Conservation (phyloP, 208 protist species). For the Porcisia deanei region DNA sequence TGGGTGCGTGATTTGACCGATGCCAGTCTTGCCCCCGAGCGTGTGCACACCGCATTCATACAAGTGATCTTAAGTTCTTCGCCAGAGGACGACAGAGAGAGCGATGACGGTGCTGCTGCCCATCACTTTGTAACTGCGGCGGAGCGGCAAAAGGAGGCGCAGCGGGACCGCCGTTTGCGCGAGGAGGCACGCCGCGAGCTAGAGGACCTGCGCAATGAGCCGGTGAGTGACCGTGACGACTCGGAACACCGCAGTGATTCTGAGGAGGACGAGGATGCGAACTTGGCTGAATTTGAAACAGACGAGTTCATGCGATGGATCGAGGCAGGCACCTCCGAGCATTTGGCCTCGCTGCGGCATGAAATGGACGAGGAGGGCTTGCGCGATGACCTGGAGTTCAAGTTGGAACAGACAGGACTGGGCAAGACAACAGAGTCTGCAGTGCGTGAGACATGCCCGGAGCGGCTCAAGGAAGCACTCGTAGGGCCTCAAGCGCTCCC, state of each 20-base stretch:
- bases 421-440: slow-evolving; percentile 40
- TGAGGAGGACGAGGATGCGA: slow-evolving; percentile 38
- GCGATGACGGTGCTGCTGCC: slow-evolving; percentile 7
- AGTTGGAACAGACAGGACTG: slow-evolving; percentile 68
- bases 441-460: slow-evolving; percentile 55
- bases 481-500: slow-evolving; percentile 50
- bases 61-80: slow-evolving; percentile 70
- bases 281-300: slow-evolving; percentile 34
- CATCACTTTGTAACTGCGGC: slow-evolving; percentile 54
- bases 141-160: slow-evolving; percentile 52
- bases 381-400: slow-evolving; percentile 56
- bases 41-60: slow-evolving; percentile 71
- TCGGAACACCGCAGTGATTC: slow-evolving; percentile 9
- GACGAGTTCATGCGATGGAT: slow-evolving; percentile 80
- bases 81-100: slow-evolving; percentile 20
- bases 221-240: slow-evolving; percentile 23
- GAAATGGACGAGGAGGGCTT: slow-evolving; percentile 5
- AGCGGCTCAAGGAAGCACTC: slow-evolving; percentile 54
- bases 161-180: slow-evolving; percentile 44
- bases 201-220: slow-evolving; percentile 49
- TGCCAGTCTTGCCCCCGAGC: slow-evolving; percentile 55
- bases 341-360: slow-evolving; percentile 3
- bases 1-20: slow-evolving; percentile 75
- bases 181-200: slow-evolving; percentile 55
- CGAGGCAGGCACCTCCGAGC: slow-evolving; percentile 33